phyloP scores from a whole-genome alignment of 495 filamentous ascomycete species.

The Penicillium samsonianum region DNA sequence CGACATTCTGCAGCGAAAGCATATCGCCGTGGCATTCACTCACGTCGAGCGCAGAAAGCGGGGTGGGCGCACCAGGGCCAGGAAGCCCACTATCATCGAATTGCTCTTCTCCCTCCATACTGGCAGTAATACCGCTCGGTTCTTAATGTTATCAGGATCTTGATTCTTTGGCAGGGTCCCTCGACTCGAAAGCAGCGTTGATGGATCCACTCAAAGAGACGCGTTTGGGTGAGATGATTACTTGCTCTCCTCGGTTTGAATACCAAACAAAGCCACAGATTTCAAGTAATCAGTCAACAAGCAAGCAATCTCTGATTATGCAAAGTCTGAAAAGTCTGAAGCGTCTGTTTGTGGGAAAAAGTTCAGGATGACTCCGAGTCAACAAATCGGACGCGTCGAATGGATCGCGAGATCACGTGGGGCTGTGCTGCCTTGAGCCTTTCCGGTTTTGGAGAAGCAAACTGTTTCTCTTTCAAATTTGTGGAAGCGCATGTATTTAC shows the following conservation, averaged over 20 bases:
- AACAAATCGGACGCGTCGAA: slow-evolving; percentile 39
- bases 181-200: neutral
- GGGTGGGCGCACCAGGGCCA: slow-evolving; percentile 91
- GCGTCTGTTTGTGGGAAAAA: slow-evolving; percentile 30
- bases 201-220: slow-evolving; percentile 6
- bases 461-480: neutral
- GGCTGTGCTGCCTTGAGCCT: slow-evolving; percentile 8
- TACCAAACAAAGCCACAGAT: neutral
- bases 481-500: neutral
- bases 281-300: slow-evolving; percentile 1
- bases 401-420: slow-evolving; percentile 48
- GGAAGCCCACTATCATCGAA: slow-evolving; percentile 63
- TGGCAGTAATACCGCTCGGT: slow-evolving; percentile 52
- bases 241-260: neutral
- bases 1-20: neutral
- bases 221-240: slow-evolving; percentile 1
- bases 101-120: slow-evolving; percentile 60
- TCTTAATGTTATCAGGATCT: neutral
- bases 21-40: slow-evolving; percentile 11
- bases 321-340: neutral
- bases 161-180: neutral
- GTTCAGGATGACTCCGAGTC: slow-evolving; percentile 10
- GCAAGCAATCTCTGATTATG: neutral
- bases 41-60: slow-evolving; percentile 88
- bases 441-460: slow-evolving; percentile 13